A percentile compares a stretch with the other conserved stretches of the same genome.
Evolutionary conservation across 768 basidiomycete genomes (phyloP).

Genomic region (Podaxis sp.): DNA sequence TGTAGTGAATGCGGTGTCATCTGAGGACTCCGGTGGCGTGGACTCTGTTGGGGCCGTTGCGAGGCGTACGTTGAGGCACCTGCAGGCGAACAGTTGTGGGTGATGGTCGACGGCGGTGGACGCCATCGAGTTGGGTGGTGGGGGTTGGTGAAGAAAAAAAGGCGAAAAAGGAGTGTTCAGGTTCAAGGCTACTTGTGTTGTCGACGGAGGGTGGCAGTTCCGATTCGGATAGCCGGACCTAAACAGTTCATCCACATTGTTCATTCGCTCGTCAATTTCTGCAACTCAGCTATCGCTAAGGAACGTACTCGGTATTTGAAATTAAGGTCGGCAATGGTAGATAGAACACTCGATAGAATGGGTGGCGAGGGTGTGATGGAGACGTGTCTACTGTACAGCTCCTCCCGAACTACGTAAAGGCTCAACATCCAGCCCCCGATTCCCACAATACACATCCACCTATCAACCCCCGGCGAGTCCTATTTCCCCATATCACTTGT

Average conservation of each 20-base stretch:
- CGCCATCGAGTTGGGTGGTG: constrained; percentile 25
- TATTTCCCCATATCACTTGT: constrained; percentile 27
- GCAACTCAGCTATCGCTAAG: neutral
- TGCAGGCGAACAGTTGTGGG: constrained; percentile 46
- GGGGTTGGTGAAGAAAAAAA: constrained; percentile 9
- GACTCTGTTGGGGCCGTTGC: constrained; percentile 29
- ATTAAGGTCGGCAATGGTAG: neutral
- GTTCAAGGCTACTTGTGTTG: constrained; percentile 14
- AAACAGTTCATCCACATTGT: constrained; percentile 12
- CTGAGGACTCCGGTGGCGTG: constrained; percentile 25
- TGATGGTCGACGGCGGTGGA: constrained; percentile 19
- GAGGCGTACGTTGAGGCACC: constrained; percentile 69
- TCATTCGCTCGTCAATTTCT: neutral
- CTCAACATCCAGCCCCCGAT: constrained; percentile 3
- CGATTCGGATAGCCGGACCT: constrained; percentile 37
- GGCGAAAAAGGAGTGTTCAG: constrained; percentile 17
- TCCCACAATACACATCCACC: constrained; percentile 12
- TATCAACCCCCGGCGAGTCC: constrained; percentile 12
- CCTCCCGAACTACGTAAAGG: constrained; percentile 9
- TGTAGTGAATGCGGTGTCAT: constrained; percentile 41
- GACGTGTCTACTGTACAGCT: constrained; percentile 11
- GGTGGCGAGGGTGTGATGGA: constrained; percentile 8
- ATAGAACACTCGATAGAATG: constrained; percentile 2
- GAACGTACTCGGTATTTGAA: constrained; percentile 3
- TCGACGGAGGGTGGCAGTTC: constrained; percentile 27